These are phyloP conservation scores for Anthracocystis walkeri DNA, from an alignment of 1,284 basidiomycete genomes.

Conservation along the genomic window DNA sequence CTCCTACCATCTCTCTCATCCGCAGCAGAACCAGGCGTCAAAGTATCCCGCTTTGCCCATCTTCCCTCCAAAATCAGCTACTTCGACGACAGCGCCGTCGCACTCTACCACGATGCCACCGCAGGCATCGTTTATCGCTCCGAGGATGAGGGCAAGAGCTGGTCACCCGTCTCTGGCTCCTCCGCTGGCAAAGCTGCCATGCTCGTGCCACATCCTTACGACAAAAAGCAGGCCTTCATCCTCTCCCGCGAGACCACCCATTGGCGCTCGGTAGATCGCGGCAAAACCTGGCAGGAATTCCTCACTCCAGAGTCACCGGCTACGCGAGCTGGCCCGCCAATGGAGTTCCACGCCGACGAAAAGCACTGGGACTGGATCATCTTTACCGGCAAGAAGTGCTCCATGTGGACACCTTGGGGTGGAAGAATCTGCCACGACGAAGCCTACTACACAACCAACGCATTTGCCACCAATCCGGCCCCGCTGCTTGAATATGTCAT, in stretches of 20 bases:
- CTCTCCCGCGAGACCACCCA: conserved; percentile 58
- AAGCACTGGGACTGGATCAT: conserved; percentile 63
- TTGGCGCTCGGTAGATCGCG: conserved; percentile 64
- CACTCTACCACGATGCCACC: conserved; percentile 83
- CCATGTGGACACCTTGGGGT: conserved; percentile 60
- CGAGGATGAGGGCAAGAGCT: conserved; percentile 88
- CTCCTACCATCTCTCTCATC: background rate
- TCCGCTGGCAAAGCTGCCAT: conserved; percentile 77
- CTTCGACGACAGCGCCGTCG: conserved; percentile 88
- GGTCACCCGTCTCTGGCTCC: conserved; percentile 77
- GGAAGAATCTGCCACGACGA: conserved; percentile 70
- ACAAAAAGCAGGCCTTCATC: conserved; percentile 73
- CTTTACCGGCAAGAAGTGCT: conserved; percentile 63
- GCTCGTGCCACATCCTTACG: conserved; percentile 88
- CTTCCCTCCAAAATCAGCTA: conserved; percentile 85
- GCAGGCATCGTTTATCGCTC: conserved; percentile 81
- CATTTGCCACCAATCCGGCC: conserved; percentile 56
- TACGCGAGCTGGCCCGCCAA: conserved; percentile 47
- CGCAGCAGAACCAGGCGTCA: conserved; percentile 68
- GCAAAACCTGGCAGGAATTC: conserved; percentile 66
- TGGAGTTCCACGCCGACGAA: conserved; percentile 66
- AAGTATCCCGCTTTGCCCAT: conserved; percentile 74
- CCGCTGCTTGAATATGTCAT: conserved; percentile 58
- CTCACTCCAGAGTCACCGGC: conserved; percentile 60
- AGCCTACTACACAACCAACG: conserved; percentile 64